Conservation (phyloP, 169 alveolate species). For the Plasmodium billcollinsi region DNA sequence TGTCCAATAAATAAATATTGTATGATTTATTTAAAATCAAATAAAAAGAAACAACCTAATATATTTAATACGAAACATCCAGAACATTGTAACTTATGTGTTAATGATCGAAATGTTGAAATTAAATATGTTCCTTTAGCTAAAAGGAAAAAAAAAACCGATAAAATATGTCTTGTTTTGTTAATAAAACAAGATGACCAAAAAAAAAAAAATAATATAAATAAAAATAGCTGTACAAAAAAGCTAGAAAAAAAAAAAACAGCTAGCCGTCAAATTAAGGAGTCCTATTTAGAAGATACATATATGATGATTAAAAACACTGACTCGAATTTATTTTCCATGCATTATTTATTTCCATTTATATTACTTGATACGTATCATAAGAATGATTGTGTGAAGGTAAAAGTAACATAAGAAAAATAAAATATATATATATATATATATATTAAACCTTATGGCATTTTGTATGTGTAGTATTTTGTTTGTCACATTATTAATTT, state of each 20-base stretch:
- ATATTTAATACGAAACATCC: constrained; percentile 25
- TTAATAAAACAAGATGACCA: constrained; percentile 12
- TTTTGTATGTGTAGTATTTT: too few relatives aligned
- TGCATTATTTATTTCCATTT: constrained; percentile 72
- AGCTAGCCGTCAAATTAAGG: constrained; percentile 11
- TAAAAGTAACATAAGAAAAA: not conserved
- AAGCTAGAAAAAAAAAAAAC: not conserved
- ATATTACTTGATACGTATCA: constrained; percentile 40
- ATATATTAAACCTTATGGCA: too few relatives aligned
- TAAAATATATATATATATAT: not conserved
- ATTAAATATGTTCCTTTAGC: constrained; percentile 55
- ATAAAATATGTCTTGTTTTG: constrained; percentile 49
- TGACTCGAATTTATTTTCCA: constrained; percentile 55
- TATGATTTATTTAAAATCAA: constrained; percentile 50
- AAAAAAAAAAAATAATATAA: not conserved
- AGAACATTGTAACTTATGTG: constrained; percentile 37
- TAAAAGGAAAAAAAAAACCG: constrained; percentile 45
- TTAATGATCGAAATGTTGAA: constrained; percentile 57
- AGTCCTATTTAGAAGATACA: not conserved
- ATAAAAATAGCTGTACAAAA: not conserved
- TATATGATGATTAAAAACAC: constrained; percentile 71
- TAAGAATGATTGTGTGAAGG: constrained; percentile 15
- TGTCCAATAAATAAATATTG: constrained; percentile 78
- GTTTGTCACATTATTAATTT: too few relatives aligned
- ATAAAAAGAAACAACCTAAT: constrained; percentile 15